Base-by-base conservation (phyloP, 1,139 yeast species). In the Protomyces pachydermus region DNA sequence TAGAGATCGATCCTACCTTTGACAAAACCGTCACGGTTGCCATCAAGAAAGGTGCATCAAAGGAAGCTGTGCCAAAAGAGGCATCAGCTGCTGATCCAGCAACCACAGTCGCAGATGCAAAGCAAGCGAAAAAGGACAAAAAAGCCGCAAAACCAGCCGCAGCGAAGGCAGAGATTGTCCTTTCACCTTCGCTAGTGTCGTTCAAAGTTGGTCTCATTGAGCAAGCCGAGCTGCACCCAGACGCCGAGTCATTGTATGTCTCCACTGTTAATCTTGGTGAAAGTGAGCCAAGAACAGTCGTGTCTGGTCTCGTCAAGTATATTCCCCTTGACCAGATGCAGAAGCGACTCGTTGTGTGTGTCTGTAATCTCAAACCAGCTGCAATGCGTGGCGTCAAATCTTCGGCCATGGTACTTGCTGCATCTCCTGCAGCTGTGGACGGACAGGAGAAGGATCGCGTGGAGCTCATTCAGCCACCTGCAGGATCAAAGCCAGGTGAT, bases 231-330 rank as follows among this genome's bases (percentile, higher is more conserved):
- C 90, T 89, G 78, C 99, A 95, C 78, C 98, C 98, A 68, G 95
- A 95, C 75, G 99, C 98, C 48, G 99, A 95, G 77, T 82, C 97
- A 2, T 81, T 95, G 72, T 95, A 95, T 75, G 96, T 93, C 67
- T 91, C 98, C 42, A 95, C 98, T 64, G 93, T 95, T 72, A 91
- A 95, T 69, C 86, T 90, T 82, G 98, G 98, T 69, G 99, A 93
- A 72, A 91, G 81, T 69, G 96, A 88, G 73, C 96, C 96, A 66
- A 86, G 99, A 81, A 95, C 97, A 54, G 96, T 95, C 63, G 95
- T 98, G 80, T 89, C 97, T 16, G 99, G 98, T 68, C 80, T 91
- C 70, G 97, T 88, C 65, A 85, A 86, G 70, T 83, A 84, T 76
- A 81, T 87, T 70, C 84, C 95, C 32, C 75, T 89, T 67, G 96